Base-by-base conservation (phyloP, 1,139 yeast genomes). In the Blastobotrys apis region DNA sequence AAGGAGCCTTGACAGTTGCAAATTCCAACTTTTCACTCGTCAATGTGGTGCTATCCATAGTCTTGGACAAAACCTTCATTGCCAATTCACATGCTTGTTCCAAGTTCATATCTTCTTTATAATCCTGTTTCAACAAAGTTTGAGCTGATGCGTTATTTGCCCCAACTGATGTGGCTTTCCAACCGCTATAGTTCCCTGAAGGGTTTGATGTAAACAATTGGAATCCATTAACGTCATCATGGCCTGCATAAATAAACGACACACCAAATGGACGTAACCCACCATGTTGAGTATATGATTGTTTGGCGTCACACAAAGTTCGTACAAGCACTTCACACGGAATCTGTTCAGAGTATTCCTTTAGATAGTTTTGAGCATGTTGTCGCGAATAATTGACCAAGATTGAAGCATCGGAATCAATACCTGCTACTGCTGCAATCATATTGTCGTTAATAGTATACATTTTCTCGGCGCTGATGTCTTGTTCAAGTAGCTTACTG, bases 251-350 rank as follows among this genome's bases (percentile, higher is more conserved):
- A 53, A 94, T 78, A 68, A 94, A 88, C 50, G 95, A 84, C 37
- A 92, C 98, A 57, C 99, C 98, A 65, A 88, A 94, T 22, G 99
- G 99, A 67, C 99, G 81, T 62, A 92, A 75, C 37, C 98, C 99
- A 61, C 99, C 99, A 62, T 86, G 95, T 67, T 92, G 99, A 12
- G 99, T 94, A 67, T 94, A 94, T 15, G 97, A 97, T 66, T 94
- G 99, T 68, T 92, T 94, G 53, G 86, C 78, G 66, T 94, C 95
- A 68, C 97, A 88, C 53, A 94, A 75, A 54, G 84, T 75, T 63
- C 88, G 85, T 53, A 94, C 96, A 55, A 94, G 77, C 45, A 82
- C 74, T 65, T 90, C 97, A 53, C 94, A 85, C 17, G 97, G 97
- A 45, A 92, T 85, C 54, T 87, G 87, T 66, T 88, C 96, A 61